Conservation (phyloP, 306 rosid genomes). For the Trifolium pratense region DNA sequence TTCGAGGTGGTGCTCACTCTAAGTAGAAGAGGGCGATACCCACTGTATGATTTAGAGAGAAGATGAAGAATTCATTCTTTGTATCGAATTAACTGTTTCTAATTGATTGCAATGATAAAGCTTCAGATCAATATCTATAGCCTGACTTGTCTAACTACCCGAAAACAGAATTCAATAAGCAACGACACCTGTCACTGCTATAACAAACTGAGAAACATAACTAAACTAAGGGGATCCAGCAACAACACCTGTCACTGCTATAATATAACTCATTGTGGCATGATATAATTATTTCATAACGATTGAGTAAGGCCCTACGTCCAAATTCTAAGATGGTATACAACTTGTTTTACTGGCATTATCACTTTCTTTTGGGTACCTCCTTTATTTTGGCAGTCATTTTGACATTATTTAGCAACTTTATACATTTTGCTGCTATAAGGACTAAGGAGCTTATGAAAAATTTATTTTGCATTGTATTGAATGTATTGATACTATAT, state of each 20-base stretch:
- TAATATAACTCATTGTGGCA: no score
- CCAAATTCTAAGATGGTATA: no score
- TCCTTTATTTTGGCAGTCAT: background rate
- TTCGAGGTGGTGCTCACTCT: background rate
- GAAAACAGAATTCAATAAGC: background rate
- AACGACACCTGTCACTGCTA: background rate
- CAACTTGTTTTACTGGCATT: no score
- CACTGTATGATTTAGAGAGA: slow-evolving; percentile 1
- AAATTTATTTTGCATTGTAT: background rate
- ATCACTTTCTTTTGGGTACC: background rate
- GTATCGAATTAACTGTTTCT: background rate
- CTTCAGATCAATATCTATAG: background rate
- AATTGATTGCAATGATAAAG: background rate
- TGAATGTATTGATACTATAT: background rate
- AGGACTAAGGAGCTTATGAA: background rate
- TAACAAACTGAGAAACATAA: background rate
- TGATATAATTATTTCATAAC: no score
- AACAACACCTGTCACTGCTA: no score
- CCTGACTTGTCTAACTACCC: background rate
- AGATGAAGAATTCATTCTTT: background rate
- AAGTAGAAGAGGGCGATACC: background rate
- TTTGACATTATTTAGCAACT: slow-evolving; percentile 5
- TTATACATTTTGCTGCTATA: background rate
- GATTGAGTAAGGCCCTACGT: no score
- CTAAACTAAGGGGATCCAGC: background rate